Conservation (phyloP, 352 stramenopile species). For the Stephanocyclus meneghinianus region DNA sequence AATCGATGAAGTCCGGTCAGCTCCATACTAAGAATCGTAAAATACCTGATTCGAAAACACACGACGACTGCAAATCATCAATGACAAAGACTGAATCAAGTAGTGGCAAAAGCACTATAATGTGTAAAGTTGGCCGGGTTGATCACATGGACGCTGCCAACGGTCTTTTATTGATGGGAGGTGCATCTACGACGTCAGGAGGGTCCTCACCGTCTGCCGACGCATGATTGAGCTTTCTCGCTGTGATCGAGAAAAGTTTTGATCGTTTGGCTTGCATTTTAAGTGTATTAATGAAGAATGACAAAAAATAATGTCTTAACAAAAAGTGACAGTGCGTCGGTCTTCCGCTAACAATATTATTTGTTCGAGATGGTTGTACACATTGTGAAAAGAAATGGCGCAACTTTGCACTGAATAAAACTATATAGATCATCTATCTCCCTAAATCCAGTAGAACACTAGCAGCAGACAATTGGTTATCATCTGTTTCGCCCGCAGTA, state of each 20-base stretch:
- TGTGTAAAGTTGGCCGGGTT: neutral
- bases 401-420: neutral
- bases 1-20: neutral
- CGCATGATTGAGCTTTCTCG: neutral
- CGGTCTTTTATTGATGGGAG: neutral
- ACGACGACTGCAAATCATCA: neutral
- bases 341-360: too few relatives aligned
- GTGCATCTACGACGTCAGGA: neutral
- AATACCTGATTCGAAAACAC: neutral
- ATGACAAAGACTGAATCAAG: neutral
- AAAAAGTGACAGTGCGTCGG: too few relatives aligned
- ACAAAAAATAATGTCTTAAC: too few relatives aligned
- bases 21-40: constrained; percentile 1
- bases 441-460: neutral
- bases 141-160: neutral
- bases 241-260: neutral
- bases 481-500: neutral
- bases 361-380: too few relatives aligned
- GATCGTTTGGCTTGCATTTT: too few relatives aligned
- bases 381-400: neutral
- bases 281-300: too few relatives aligned
- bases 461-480: neutral
- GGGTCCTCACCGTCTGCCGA: neutral
- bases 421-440: neutral
- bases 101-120: neutral